Conservation (phyloP, 768 basidiomycete species). For the Cystofilobasidium macerans region DNA sequence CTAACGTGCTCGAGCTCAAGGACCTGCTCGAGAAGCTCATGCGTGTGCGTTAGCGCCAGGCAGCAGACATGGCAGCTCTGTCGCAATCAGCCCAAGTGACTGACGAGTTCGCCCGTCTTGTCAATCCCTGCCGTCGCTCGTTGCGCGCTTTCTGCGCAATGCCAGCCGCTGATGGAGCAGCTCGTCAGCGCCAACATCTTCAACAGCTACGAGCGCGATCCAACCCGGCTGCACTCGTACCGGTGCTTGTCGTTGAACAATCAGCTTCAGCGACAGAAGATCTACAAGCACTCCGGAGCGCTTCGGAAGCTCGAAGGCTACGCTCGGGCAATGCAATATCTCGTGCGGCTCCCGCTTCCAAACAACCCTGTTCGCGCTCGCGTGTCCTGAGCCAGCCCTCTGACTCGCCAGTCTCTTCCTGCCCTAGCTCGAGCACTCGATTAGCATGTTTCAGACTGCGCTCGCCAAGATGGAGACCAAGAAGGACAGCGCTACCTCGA, state of each 20-base stretch:
- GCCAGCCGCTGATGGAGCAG: conserved; percentile 33
- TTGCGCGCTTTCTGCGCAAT: background rate
- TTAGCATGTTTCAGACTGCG: conserved; percentile 61
- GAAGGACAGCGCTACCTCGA: conserved; percentile 39
- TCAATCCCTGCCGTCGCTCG: no score
- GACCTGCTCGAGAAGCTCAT: conserved; percentile 19
- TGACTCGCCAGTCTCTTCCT: no score
- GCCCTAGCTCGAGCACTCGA: conserved; percentile 68
- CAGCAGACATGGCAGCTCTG: no score
- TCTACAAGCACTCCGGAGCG: conserved; percentile 37
- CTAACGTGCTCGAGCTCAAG: conserved; percentile 19
- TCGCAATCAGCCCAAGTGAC: no score
- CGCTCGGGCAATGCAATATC: conserved; percentile 75
- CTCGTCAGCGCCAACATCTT: conserved; percentile 34
- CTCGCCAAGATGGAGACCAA: conserved; percentile 45
- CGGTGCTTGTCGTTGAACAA: conserved; percentile 44
- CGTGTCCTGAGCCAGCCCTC: background rate
- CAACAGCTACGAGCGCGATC: conserved; percentile 40
- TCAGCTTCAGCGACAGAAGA: conserved; percentile 36
- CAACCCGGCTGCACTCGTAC: conserved; percentile 58
- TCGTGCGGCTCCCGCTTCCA: conserved; percentile 46
- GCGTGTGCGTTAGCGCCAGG: conserved; percentile 20
- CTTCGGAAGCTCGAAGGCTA: conserved; percentile 48
- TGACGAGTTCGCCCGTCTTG: no score
- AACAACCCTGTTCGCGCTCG: background rate